These are phyloP conservation scores for Dactylonectria macrodidyma DNA, from an alignment of 2,329 filamentous ascomycete genomes.

Conservation along the genomic window DNA sequence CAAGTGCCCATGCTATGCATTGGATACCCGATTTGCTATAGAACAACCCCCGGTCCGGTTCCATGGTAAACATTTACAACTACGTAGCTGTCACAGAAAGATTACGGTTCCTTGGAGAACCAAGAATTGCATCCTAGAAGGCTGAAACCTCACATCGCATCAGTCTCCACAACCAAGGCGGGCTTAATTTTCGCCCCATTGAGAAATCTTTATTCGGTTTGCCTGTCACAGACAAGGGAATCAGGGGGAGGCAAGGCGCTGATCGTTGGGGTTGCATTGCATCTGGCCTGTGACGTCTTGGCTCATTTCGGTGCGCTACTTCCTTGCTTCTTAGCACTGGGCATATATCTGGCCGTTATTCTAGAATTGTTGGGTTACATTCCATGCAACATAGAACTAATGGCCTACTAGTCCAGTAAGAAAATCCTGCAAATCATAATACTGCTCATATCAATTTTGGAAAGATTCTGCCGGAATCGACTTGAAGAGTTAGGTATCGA, in stretches of 20 bases:
- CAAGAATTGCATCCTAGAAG: background rate
- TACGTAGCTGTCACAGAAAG: background rate
- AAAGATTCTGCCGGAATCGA: too few species aligned
- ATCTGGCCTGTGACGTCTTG: background rate
- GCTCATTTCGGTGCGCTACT: background rate
- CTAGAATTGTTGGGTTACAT: too few species aligned
- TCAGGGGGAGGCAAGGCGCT: background rate
- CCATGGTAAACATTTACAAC: background rate
- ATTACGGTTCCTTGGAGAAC: background rate
- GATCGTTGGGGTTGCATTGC: slow-evolving; percentile 5
- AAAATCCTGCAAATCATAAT: too few species aligned
- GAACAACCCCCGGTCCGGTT: too few species aligned
- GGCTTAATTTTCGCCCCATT: slow-evolving; percentile 2
- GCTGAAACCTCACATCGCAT: background rate
- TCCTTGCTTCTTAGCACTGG: background rate
- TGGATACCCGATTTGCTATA: too few species aligned
- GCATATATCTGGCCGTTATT: background rate
- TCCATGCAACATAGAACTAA: too few species aligned
- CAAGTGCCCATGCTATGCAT: too few species aligned
- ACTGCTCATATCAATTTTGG: too few species aligned
- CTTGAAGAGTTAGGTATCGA: too few species aligned
- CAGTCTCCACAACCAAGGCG: background rate
- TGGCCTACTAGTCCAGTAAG: too few species aligned
- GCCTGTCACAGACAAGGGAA: background rate
- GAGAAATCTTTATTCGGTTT: background rate